A percentile compares a stretch with the other conserved stretches of the same genome.
These are phyloP conservation scores for Eutrema salsugineum DNA, from an alignment of 441 rosid genomes.

Conservation along the genomic window DNA sequence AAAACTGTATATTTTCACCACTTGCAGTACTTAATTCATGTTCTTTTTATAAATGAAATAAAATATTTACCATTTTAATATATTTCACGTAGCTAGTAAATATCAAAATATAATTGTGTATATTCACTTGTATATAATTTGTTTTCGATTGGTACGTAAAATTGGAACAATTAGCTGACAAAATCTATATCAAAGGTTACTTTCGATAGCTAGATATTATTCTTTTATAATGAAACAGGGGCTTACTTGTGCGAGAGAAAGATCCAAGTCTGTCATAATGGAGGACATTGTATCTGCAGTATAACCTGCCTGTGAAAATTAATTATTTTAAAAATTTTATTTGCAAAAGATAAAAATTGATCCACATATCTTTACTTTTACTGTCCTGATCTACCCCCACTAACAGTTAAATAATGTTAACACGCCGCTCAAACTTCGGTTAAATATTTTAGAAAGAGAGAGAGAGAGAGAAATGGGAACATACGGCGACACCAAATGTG, in stretches of 20 bases:
- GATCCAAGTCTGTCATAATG: slow-evolving; percentile 31
- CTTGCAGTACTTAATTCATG: neutral
- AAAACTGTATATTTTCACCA: slow-evolving; percentile 17
- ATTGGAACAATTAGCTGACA: too few relatives aligned
- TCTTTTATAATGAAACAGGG: neutral
- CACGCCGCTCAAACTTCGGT: too few relatives aligned
- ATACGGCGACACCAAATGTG: slow-evolving; percentile 37
- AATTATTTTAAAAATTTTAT: too few relatives aligned
- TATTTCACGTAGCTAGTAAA: neutral
- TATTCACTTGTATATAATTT: neutral
- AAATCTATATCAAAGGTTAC: neutral
- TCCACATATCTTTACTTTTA: too few relatives aligned
- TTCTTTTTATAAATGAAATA: neutral
- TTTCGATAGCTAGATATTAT: neutral
- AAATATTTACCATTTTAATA: too few relatives aligned
- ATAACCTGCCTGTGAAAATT: slow-evolving; percentile 29
- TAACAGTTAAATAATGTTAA: too few relatives aligned
- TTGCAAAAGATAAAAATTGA: too few relatives aligned
- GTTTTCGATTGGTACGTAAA: too few relatives aligned
- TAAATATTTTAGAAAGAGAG: too few relatives aligned
- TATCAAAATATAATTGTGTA: neutral
- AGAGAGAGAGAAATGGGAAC: slow-evolving; percentile 6
- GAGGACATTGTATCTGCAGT: slow-evolving; percentile 32
- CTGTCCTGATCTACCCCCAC: too few relatives aligned
- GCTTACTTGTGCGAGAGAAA: slow-evolving; percentile 32